These are phyloP conservation scores for Trichosporon coremiiforme DNA, from an alignment of 1,284 basidiomycete genomes.

Conservation along the genomic window DNA sequence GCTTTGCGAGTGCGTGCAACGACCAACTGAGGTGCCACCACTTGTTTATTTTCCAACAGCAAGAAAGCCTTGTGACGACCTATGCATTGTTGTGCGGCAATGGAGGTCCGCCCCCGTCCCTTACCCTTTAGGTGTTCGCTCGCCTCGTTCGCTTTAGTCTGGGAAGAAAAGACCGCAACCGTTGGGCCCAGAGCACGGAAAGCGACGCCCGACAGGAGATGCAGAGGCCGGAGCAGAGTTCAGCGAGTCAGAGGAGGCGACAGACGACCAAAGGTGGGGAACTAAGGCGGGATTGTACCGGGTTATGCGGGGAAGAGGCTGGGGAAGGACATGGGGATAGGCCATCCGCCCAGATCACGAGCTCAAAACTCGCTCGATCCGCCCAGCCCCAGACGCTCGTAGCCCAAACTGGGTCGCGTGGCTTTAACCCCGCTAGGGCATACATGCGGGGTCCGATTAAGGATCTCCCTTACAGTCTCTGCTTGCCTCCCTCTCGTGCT, in stretches of 20 bases:
- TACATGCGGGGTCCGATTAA: slow-evolving; percentile 15
- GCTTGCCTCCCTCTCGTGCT: neutral
- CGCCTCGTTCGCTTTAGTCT: too few relatives aligned
- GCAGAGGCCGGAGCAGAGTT: neutral
- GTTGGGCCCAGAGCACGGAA: neutral
- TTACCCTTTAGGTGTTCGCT: too few relatives aligned
- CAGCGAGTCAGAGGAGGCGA: neutral
- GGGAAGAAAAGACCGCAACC: neutral
- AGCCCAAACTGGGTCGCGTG: slow-evolving; percentile 12
- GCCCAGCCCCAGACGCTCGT: neutral
- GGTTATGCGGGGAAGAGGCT: neutral
- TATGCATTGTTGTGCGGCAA: neutral
- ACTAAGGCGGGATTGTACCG: neutral
- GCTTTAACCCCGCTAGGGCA: slow-evolving; percentile 9
- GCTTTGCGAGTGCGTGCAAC: neutral
- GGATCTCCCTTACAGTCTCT: neutral
- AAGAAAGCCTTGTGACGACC: neutral
- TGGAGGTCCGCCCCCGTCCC: neutral
- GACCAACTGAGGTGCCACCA: neutral
- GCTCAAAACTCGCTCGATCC: neutral
- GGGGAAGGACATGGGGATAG: neutral
- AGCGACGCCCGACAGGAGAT: too few relatives aligned
- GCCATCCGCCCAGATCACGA: neutral
- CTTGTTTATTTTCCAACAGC: neutral
- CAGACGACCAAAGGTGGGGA: neutral